A percentile compares a stretch with the other conserved stretches of the same genome.
Evolutionary conservation across 2,329 filamentous ascomycete genomes (phyloP).

Genomic region (Claviceps sp.): DNA sequence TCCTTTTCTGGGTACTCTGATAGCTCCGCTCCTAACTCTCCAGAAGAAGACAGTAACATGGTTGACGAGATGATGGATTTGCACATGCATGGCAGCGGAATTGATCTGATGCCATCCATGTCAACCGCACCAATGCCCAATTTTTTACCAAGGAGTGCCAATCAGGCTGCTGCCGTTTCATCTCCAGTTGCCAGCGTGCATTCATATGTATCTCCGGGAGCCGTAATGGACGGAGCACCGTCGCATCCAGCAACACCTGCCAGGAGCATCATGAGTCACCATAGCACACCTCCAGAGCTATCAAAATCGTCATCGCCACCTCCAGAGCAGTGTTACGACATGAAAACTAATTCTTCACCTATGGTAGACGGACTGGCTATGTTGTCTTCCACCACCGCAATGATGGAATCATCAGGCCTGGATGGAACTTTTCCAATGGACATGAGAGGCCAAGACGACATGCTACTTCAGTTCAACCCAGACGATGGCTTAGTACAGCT

Average conservation of each 20-base stretch:
- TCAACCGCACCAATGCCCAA: conserved; percentile 33
- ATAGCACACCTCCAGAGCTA: conserved; percentile 45
- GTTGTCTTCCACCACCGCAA: conserved; percentile 17
- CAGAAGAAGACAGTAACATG: conserved; percentile 32
- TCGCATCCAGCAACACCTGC: conserved; percentile 32
- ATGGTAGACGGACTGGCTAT: conserved; percentile 18
- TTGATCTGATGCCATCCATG: conserved; percentile 20
- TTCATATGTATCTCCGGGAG: conserved; percentile 34
- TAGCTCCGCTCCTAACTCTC: conserved; percentile 41
- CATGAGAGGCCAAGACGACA: conserved; percentile 28
- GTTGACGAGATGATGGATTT: conserved; percentile 37
- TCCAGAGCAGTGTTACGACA: conserved; percentile 32
- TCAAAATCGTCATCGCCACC: conserved; percentile 48
- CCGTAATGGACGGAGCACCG: conserved; percentile 24
- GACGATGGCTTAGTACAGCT: conserved; percentile 29
- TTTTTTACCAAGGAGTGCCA: conserved; percentile 18
- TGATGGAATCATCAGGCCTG: conserved; percentile 20
- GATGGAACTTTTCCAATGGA: conserved; percentile 19
- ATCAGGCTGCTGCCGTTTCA: conserved; percentile 22
- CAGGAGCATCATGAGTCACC: conserved; percentile 37
- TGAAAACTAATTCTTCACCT: conserved; percentile 25
- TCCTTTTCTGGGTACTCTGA: conserved; percentile 46
- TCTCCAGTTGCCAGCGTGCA: conserved; percentile 25
- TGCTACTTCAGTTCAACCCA: conserved; percentile 28
- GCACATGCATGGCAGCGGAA: conserved; percentile 14